Conservation (phyloP, 1,139 yeast genomes). For the Fermentozyma sake region DNA sequence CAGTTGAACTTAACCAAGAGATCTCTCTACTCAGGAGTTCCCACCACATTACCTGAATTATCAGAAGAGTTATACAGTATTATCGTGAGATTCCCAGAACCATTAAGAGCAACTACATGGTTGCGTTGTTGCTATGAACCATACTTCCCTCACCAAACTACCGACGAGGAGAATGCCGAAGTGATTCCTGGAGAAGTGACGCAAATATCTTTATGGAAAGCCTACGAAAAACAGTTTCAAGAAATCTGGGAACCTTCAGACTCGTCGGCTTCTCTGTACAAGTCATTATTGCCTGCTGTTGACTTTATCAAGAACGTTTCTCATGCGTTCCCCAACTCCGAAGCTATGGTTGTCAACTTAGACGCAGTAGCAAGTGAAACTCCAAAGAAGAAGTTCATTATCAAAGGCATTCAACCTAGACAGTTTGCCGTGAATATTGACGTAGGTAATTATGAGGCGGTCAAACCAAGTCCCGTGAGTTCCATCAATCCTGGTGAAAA, state of each 20-base stretch:
- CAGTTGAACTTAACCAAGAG: constrained; percentile 30
- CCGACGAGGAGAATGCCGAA: constrained; percentile 24
- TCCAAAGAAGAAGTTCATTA: constrained; percentile 69
- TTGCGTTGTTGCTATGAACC: constrained; percentile 89
- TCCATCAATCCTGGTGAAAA: constrained; percentile 11
- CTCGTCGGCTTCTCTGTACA: constrained; percentile 25
- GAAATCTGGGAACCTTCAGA: constrained; percentile 27
- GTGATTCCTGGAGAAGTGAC: constrained; percentile 72
- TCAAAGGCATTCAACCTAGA: constrained; percentile 71
- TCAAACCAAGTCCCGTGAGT: constrained; percentile 17
- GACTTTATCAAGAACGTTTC: constrained; percentile 94
- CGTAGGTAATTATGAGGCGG: constrained; percentile 43
- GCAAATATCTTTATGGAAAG: constrained; percentile 93
- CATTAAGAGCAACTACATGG: constrained; percentile 92
- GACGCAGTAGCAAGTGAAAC: constrained; percentile 47
- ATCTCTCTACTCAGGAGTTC: constrained; percentile 41
- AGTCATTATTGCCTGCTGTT: constrained; percentile 83
- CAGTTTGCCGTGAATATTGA: constrained; percentile 43
- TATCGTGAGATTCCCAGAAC: constrained; percentile 70
- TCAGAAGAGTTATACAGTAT: constrained; percentile 55
- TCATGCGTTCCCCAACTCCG: constrained; percentile 83
- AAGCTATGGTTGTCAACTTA: constrained; percentile 82
- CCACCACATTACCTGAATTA: constrained; percentile 56
- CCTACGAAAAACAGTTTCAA: constrained; percentile 81
- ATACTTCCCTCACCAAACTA: constrained; percentile 4